Base-by-base conservation (phyloP, 2,329 filamentous ascomycete genomes). In the Alternaria viburni region DNA sequence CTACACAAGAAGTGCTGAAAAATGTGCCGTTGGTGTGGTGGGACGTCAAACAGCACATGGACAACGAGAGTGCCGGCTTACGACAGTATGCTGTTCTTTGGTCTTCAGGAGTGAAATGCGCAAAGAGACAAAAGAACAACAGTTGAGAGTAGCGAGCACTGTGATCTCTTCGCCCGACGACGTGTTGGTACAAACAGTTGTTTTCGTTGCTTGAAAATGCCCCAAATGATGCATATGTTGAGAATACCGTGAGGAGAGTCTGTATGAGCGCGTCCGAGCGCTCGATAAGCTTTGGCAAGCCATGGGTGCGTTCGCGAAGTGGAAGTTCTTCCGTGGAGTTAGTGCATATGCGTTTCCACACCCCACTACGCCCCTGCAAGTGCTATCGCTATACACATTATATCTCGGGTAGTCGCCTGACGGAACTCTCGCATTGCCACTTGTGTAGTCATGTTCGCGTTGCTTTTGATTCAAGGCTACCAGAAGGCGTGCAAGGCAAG, bases 41-140 rank as follows among this genome's bases (percentile, higher is more conserved):
- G 49, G 15, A 21, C 11, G 49, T 52, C 10, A 52, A 52, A 28
- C 11, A n/a, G 5, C 13, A 36, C n/a, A 52, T 52, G 49, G 28
- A 17, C 12, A 13, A 36, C 11, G 19, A 32, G 25, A 15, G 13
- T 15, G 49, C 13, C 19, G 28, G 17, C 11, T 30, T 36, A 12
- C n/a, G 30, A 52, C 49, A 52, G 17, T 52, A 52, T 63, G 64
- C 13, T 82, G 73, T 4, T 36, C 32, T 36, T 36, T 41, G 36
- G 15, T 41, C 36, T 41, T 41, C 36, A 41, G 36, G n/a, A 17
- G 36, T 41, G 36, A 10, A 17, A 41, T 41, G 36, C n/a, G 36
- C 36, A 47, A 47, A 41, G 30, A 52, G 30, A 52, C 17, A 52
- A 36, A 12, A 21, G 30, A 52, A 41, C 10, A 30, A 28, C n/a